Conservation (phyloP, 2,329 filamentous ascomycete species). For the Atkinsonella texensis region DNA sequence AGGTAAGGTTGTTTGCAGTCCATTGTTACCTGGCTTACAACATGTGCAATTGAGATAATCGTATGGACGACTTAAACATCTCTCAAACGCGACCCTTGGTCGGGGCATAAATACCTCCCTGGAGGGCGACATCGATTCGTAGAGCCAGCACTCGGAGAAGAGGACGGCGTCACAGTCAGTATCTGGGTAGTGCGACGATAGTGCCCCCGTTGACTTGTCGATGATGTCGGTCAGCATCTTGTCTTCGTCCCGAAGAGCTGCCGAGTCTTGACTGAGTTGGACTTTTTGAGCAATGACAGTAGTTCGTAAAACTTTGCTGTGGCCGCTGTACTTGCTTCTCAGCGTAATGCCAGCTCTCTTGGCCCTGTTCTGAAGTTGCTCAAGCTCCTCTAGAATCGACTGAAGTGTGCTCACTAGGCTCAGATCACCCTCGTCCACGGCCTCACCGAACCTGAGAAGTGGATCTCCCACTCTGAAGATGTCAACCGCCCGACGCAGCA, state of each 20-base stretch:
- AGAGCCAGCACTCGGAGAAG: slow-evolving; percentile 63
- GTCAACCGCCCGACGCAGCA: slow-evolving; percentile 16
- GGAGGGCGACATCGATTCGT: slow-evolving; percentile 58
- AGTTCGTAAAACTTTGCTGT: slow-evolving; percentile 57
- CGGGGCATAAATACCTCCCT: slow-evolving; percentile 64
- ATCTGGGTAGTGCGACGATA: slow-evolving; percentile 15
- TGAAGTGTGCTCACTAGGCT: slow-evolving; percentile 23
- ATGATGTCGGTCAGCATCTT: slow-evolving; percentile 56
- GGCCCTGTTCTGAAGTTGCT: slow-evolving; percentile 32
- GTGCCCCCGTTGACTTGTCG: slow-evolving; percentile 28
- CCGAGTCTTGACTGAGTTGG: slow-evolving; percentile 63
- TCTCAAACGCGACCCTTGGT: slow-evolving; percentile 58
- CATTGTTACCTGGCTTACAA: slow-evolving; percentile 39
- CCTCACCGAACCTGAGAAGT: slow-evolving; percentile 21
- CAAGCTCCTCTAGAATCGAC: slow-evolving; percentile 33
- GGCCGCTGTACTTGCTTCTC: slow-evolving; percentile 63
- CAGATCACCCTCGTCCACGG: slow-evolving; percentile 19
- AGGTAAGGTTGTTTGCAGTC: slow-evolving; percentile 50
- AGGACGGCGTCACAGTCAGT: slow-evolving; percentile 31
- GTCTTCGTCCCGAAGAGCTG: slow-evolving; percentile 58
- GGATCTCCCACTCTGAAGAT: slow-evolving; percentile 25
- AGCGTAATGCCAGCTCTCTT: slow-evolving; percentile 37
- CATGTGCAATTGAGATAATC: slow-evolving; percentile 68
- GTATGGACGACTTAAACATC: slow-evolving; percentile 58
- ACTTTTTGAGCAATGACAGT: slow-evolving; percentile 75